Evolutionary conservation across 352 stramenopile species (phyloP).

Genomic region (Globisporangium alternatum): DNA sequence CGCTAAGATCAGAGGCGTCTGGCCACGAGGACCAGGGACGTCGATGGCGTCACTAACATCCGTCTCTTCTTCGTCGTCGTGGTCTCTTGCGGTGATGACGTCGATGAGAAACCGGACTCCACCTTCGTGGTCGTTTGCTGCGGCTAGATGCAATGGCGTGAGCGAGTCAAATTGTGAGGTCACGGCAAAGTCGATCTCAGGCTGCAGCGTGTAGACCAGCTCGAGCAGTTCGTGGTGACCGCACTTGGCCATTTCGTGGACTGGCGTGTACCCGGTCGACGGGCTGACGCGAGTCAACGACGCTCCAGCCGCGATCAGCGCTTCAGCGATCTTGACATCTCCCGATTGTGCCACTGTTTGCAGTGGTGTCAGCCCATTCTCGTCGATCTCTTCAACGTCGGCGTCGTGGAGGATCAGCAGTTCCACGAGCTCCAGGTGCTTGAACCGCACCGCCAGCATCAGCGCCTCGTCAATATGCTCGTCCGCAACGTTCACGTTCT

Average conservation of each 20-base stretch:
- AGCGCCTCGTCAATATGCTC: slow-evolving; percentile 10
- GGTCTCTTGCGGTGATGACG: not conserved
- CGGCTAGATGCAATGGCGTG: slow-evolving; percentile 4
- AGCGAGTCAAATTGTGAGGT: slow-evolving; percentile 1
- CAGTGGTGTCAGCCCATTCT: slow-evolving; percentile 5
- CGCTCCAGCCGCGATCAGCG: not conserved
- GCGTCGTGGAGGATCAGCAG: slow-evolving; percentile 7
- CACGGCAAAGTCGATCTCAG: slow-evolving; percentile 4
- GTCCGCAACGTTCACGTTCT: slow-evolving; percentile 4
- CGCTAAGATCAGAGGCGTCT: slow-evolving; percentile 6
- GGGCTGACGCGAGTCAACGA: not conserved
- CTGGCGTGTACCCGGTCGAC: not conserved
- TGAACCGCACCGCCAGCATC: slow-evolving; percentile 3
- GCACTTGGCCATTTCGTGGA: slow-evolving; percentile 12
- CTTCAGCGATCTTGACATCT: not conserved
- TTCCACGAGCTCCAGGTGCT: slow-evolving; percentile 4
- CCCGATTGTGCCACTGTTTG: not conserved
- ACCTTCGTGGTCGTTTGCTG: not conserved
- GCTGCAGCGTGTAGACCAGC: not conserved
- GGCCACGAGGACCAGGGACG: not conserved
- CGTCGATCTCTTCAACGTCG: slow-evolving; percentile 2
- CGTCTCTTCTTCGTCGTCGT: not conserved
- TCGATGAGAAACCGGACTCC: slow-evolving; percentile 1
- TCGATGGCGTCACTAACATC: not conserved
- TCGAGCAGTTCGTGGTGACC: not conserved